A percentile compares a stretch with the other conserved stretches of the same genome.
Evolutionary conservation across 2,329 filamentous ascomycete species (phyloP).

Genomic region (Pseudogymnoascus sp.): DNA sequence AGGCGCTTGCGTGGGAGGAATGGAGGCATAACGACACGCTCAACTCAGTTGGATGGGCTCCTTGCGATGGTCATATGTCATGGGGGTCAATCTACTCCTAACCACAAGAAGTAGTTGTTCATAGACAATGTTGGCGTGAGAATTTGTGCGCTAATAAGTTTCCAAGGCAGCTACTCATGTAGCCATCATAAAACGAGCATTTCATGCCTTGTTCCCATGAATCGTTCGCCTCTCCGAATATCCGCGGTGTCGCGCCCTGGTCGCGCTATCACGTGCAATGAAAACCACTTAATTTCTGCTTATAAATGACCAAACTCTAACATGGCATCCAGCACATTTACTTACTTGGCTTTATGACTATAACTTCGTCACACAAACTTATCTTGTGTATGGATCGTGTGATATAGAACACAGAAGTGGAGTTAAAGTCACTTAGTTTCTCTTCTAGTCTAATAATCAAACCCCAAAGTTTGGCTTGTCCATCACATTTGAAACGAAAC

Average conservation of each 20-base stretch:
- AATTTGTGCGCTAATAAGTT: background rate
- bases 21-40: slow-evolving; percentile 50
- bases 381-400: background rate
- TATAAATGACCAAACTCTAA: background rate
- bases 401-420: background rate
- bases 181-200: background rate
- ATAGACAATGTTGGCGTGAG: background rate
- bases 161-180: background rate
- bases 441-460: slow-evolving; percentile 1
- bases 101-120: background rate
- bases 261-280: background rate
- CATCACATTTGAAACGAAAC: background rate
- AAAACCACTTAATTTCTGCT: background rate
- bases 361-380: background rate
- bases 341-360: background rate
- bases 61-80: background rate
- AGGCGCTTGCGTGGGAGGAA: slow-evolving; percentile 59
- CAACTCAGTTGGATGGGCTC: background rate
- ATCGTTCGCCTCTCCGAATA: background rate
- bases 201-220: background rate
- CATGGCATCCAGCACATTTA: background rate
- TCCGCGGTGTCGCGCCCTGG: background rate
- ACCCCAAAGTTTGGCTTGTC: background rate
- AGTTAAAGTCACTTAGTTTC: background rate
- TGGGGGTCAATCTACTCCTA: background rate